Conservation (phyloP, 768 basidiomycete genomes). For the Tubosaeta brunneosetosa region DNA sequence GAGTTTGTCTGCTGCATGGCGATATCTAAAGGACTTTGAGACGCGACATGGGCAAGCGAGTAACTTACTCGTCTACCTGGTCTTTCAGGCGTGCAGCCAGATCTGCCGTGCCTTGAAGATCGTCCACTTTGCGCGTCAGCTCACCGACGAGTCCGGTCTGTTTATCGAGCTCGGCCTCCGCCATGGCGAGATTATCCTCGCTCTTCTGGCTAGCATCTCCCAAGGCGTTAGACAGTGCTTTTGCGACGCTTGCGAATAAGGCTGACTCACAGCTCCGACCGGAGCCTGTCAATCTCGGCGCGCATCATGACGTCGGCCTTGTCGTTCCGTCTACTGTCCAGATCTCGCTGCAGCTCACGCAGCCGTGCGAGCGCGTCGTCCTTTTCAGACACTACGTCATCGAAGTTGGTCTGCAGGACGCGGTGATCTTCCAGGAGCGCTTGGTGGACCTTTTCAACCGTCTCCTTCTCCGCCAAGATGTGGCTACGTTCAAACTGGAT, state of each 20-base stretch:
- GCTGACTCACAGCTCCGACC: slow-evolving; percentile 73
- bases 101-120: slow-evolving; percentile 73
- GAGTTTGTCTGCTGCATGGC: slow-evolving; percentile 86
- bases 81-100: slow-evolving; percentile 82
- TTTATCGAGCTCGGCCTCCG: slow-evolving; percentile 81
- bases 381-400: slow-evolving; percentile 73
- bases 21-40: slow-evolving; percentile 50
- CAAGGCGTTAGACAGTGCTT: slow-evolving; percentile 22
- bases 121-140: slow-evolving; percentile 74
- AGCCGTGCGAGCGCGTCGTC: slow-evolving; percentile 67
- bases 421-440: slow-evolving; percentile 72
- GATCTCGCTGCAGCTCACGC: slow-evolving; percentile 54
- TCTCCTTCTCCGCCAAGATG: slow-evolving; percentile 79
- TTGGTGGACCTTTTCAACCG: slow-evolving; percentile 78
- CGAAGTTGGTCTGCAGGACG: slow-evolving; percentile 65
- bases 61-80: slow-evolving; percentile 81
- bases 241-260: not conserved
- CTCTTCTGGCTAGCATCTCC: slow-evolving; percentile 74
- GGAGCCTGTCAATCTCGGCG: slow-evolving; percentile 76
- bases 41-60: not conserved
- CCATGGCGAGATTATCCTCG: slow-evolving; percentile 82
- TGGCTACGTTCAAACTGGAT: slow-evolving; percentile 78
- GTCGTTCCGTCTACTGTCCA: slow-evolving; percentile 57
- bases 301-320: slow-evolving; percentile 75
- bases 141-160: slow-evolving; percentile 65